These are phyloP conservation scores for Silene conica DNA, from an alignment of 148 eudicot genomes.

Conservation along the genomic window DNA sequence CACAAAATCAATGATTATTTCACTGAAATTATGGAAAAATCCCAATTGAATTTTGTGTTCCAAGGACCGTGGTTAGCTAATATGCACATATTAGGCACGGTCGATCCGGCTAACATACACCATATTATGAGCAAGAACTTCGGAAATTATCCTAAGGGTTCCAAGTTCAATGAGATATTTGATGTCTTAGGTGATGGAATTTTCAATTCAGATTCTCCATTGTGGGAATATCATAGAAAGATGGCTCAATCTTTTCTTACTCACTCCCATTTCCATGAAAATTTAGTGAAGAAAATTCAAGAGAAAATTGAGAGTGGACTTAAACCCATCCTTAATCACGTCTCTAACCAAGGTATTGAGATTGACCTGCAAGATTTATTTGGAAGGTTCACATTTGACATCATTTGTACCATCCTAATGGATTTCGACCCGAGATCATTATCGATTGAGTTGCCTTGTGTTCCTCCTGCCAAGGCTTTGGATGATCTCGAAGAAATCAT, in stretches of 20 bases:
- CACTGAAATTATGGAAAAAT: constrained; percentile 9
- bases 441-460: neutral
- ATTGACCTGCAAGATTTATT: constrained; percentile 52
- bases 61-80: constrained; percentile 49
- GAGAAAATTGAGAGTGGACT: constrained; percentile 32
- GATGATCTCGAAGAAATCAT: constrained; percentile 33
- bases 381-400: constrained; percentile 39
- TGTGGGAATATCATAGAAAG: constrained; percentile 35
- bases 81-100: constrained; percentile 39
- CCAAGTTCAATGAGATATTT: constrained; percentile 34
- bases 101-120: constrained; percentile 39
- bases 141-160: constrained; percentile 45
- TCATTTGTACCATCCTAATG: constrained; percentile 31
- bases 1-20: constrained; percentile 24
- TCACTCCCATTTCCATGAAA: constrained; percentile 28
- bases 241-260: constrained; percentile 23
- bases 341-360: constrained; percentile 14
- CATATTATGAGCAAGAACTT: constrained; percentile 45
- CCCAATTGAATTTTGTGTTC: constrained; percentile 26
- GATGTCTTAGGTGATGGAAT: constrained; percentile 54
- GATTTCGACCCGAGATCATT: constrained; percentile 26
- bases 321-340: constrained; percentile 36
- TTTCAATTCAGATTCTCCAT: constrained; percentile 35
- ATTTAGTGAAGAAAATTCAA: constrained; percentile 13
- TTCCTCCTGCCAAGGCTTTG: constrained; percentile 41